Base-by-base conservation (phyloP, 306 rosid species). In the Purshia tridentata region DNA sequence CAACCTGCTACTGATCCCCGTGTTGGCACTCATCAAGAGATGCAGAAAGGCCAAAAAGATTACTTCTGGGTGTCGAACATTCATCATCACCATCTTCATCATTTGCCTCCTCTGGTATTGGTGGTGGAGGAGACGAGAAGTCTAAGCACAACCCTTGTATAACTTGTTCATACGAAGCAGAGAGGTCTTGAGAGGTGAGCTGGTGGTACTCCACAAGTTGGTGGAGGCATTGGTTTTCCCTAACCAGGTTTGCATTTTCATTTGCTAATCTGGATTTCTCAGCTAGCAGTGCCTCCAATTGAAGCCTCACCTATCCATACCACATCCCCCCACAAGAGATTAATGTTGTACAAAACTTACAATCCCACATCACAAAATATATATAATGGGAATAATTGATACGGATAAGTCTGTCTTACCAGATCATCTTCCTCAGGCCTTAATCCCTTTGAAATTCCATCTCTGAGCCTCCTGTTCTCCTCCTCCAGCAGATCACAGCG, bases 181-280 rank as follows among this genome's bases (percentile, higher is more conserved):
- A 83, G 47, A 89, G 81, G 40, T 90, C 99, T 69, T 91, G 90
- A 13, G 97, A 86, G 45, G 92, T 85, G 56, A 87, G 86, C 67
- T 95, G 99, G 72, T 91, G 98, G 56, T 95, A 95, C 86, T 91
- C 96, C 72, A 91, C 99, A 15, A 95, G 96, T 79, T 95, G 99
- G 76, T 91, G 80, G 39, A 91, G 96, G 77, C 99, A 95, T 67
- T 90, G 97, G 64, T 95, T 95, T 83, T 95, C 99, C 84, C 99
- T 89, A 0, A 80, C 71, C 1, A 91, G 85, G 78, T 82, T 95
- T 76, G 98, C 88, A 73, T 95, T 95, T 51, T 95, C 99, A 72
- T 79, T 90, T 4, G 99, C 98, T 74, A 95, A 64, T 75, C 98
- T 86, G 1, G 99, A 90, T 72, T 95, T 95, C 83, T 95, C 99